Percentiles rank a stretch among this genome's conserved stretches.
Conservation (phyloP, 75 land plant genomes). For the Pseudotsuga menziesii region DNA sequence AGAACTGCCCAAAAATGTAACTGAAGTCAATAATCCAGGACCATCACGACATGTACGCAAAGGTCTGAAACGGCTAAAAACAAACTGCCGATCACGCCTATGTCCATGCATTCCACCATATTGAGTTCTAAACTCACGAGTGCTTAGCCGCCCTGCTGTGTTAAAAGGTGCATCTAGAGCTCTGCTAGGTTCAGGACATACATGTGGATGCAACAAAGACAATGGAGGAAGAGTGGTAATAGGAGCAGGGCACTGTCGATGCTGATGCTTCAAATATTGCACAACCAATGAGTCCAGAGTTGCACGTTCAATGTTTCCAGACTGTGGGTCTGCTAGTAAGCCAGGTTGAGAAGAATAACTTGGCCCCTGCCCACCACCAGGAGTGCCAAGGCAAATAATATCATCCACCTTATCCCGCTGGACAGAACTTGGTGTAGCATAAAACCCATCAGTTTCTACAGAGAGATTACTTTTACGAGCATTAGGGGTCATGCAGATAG, state of each 20-base stretch:
- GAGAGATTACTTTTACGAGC: constrained; percentile 23
- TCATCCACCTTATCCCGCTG: constrained; percentile 36
- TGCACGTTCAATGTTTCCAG: constrained; percentile 50
- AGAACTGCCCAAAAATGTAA: constrained; percentile 68
- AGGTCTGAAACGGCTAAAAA: constrained; percentile 95
- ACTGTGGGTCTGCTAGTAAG: constrained; percentile 36
- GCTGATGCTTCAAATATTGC: constrained; percentile 97
- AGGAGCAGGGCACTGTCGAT: constrained; percentile 97
- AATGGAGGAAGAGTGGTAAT: constrained; percentile 97
- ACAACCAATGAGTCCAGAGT: constrained; percentile 93
- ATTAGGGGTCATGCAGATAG: constrained; percentile 37
- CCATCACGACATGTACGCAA: constrained; percentile 90
- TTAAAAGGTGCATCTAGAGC: constrained; percentile 83
- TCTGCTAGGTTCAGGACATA: constrained; percentile 91
- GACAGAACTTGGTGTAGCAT: constrained; percentile 6
- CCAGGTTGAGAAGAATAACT: constrained; percentile 12
- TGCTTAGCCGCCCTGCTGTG: constrained; percentile 60
- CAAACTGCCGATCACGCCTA: constrained; percentile 79
- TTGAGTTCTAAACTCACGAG: constrained; percentile 53
- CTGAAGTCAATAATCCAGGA: constrained; percentile 61
- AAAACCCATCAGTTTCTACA: constrained; percentile 17
- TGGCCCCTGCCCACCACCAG: constrained; percentile 8
- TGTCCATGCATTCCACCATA: constrained; percentile 78
- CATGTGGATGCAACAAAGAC: constrained; percentile 91
- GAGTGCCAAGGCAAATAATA: constrained; percentile 8